A percentile compares a stretch with the other conserved stretches of the same genome.
Evolutionary conservation across 148 eudicot species (phyloP).

Genomic region (Nyssa sinensis): DNA sequence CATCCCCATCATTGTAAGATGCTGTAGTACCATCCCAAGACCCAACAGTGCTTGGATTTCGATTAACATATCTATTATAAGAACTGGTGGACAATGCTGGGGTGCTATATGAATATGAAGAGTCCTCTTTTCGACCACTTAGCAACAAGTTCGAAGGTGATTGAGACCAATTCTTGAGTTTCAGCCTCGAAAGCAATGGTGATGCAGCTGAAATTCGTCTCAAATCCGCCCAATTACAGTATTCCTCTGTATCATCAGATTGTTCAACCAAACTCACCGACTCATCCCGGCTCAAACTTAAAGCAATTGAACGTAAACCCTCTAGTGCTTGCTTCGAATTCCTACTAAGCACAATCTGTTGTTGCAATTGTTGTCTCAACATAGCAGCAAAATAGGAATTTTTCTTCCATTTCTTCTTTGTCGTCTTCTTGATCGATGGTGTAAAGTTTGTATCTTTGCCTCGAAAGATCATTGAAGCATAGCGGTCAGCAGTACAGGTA

Average conservation of each 20-base stretch:
- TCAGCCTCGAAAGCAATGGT: slow-evolving; percentile 69
- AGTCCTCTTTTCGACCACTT: slow-evolving; percentile 64
- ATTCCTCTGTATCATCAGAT: slow-evolving; percentile 66
- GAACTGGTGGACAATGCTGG: slow-evolving; percentile 93
- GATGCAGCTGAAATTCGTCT: slow-evolving; percentile 48
- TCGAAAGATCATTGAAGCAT: slow-evolving; percentile 42
- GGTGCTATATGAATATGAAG: slow-evolving; percentile 74
- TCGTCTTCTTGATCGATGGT: slow-evolving; percentile 41
- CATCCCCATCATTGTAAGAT: slow-evolving; percentile 66
- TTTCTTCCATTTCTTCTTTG: slow-evolving; percentile 59
- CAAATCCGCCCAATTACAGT: slow-evolving; percentile 57
- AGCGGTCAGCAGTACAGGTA: slow-evolving; percentile 46
- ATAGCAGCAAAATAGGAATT: slow-evolving; percentile 37
- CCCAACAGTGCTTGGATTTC: slow-evolving; percentile 66
- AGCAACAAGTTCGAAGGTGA: slow-evolving; percentile 46
- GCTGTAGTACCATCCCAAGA: slow-evolving; percentile 85
- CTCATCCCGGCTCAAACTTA: slow-evolving; percentile 49
- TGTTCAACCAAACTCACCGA: slow-evolving; percentile 60
- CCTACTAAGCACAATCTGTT: slow-evolving; percentile 34
- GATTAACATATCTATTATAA: slow-evolving; percentile 52
- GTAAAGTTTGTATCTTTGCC: slow-evolving; percentile 48
- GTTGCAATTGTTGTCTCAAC: slow-evolving; percentile 40
- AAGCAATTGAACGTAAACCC: slow-evolving; percentile 25
- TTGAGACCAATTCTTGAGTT: slow-evolving; percentile 34
- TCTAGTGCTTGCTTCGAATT: slow-evolving; percentile 30